Evolutionary conservation across 2,329 filamentous ascomycete genomes (phyloP).

Genomic region (Ophiostoma tasmaniense): DNA sequence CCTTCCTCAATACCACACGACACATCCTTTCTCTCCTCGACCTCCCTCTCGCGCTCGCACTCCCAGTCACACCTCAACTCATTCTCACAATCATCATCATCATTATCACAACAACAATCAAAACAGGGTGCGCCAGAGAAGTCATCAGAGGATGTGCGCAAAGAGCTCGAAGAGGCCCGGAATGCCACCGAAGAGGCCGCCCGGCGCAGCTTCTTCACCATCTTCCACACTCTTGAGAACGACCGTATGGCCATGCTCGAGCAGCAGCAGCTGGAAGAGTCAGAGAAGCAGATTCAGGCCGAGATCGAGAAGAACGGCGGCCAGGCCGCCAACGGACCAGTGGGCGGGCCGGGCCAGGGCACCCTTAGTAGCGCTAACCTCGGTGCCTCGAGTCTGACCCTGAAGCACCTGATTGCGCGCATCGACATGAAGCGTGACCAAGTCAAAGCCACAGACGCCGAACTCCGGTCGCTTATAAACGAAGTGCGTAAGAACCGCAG

Average conservation of each 20-base stretch:
- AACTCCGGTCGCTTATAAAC: conserved; percentile 86
- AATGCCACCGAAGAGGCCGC: conserved; percentile 84
- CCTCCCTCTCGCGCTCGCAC: conserved; percentile 13
- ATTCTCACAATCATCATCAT: conserved; percentile 6
- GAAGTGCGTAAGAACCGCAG: conserved; percentile 96
- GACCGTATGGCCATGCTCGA: conserved; percentile 95
- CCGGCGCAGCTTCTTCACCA: conserved; percentile 80
- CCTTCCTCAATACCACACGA: conserved; percentile 35
- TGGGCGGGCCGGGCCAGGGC: conserved; percentile 57
- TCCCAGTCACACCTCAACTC: conserved; percentile 18
- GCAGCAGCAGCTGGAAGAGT: conserved; percentile 92
- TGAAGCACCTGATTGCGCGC: conserved; percentile 93
- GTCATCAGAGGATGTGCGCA: conserved; percentile 78
- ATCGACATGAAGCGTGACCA: conserved; percentile 89
- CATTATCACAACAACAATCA: not conserved
- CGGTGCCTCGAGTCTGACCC: conserved; percentile 86
- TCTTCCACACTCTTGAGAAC: conserved; percentile 92
- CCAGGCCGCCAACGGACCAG: conserved; percentile 19
- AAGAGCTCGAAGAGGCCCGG: conserved; percentile 85
- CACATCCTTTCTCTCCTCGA: conserved; percentile 23
- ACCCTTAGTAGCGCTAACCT: conserved; percentile 89
- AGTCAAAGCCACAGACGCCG: conserved; percentile 85
- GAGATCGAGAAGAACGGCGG: conserved; percentile 68
- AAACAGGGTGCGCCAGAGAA: conserved; percentile 33
- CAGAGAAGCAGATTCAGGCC: conserved; percentile 89